Percentiles rank a stretch among this genome's conserved stretches.
Evolutionary conservation across 306 rosid genomes (phyloP).

Genomic region (Fagus crenata): DNA sequence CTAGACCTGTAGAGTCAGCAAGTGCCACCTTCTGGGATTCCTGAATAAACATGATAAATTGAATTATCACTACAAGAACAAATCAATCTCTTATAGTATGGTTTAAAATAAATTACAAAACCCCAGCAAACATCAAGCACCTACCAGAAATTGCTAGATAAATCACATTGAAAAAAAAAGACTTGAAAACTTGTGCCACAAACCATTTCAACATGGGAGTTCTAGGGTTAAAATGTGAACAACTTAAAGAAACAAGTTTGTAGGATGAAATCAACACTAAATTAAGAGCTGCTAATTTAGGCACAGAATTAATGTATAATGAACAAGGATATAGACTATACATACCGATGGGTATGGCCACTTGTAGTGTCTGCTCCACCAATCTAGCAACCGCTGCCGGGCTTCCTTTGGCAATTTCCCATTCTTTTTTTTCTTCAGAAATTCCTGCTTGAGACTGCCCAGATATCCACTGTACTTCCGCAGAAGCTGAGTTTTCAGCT

Average conservation of each 20-base stretch:
- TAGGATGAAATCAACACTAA: neutral
- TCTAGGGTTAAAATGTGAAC: neutral
- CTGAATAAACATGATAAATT: conserved; percentile 1
- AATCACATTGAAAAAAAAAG: too few relatives aligned
- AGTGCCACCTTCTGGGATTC: conserved; percentile 48
- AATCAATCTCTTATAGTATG: neutral
- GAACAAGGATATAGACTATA: neutral
- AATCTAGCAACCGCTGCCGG: conserved; percentile 49
- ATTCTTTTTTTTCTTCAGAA: conserved; percentile 51
- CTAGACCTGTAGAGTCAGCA: conserved; percentile 48
- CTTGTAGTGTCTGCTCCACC: conserved; percentile 47
- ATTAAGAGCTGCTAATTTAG: neutral
- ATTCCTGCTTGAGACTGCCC: conserved; percentile 51
- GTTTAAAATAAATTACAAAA: too few relatives aligned
- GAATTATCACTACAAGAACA: neutral
- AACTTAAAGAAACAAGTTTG: neutral
- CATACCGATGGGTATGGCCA: conserved; percentile 51
- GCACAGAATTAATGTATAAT: neutral
- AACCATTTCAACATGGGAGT: too few relatives aligned
- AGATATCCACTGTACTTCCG: conserved; percentile 50
- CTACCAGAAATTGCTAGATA: neutral
- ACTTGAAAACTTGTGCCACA: too few relatives aligned
- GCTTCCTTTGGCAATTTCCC: conserved; percentile 57
- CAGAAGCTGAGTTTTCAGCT: conserved; percentile 46
- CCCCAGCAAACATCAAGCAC: neutral